Base-by-base conservation (phyloP, 805 yeast genomes). In the Henningerozyma blattae region DNA sequence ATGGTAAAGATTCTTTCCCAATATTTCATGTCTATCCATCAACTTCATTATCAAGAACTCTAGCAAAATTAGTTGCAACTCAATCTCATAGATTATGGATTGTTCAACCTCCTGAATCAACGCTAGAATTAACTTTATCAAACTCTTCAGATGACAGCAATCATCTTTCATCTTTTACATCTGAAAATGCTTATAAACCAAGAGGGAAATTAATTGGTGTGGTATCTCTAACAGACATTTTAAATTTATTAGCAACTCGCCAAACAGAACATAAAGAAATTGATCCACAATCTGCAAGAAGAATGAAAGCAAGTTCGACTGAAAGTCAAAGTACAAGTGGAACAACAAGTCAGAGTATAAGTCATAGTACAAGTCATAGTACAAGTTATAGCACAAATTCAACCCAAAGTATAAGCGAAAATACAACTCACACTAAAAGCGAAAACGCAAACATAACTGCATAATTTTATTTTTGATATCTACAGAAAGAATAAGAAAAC, bases 31-130 rank as follows among this genome's bases (percentile, higher is more conserved):
- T 89, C 18, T 78, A 83, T 41, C 72, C 75, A 40, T 68, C 70
- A 27, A 75, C 93, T 8, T 77, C 91, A 0, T 66, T 91, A 33
- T 94, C 85, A 22, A 72, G 95, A 55, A 85, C 93, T 7, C 70
- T 91, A 50, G 97, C 97, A 22, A 89, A 91, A 56, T 65, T 89
- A 45, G 97, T 89, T 12, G 97, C 98, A 5, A 89, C 98, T 1
- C 78, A 79, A 56, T 74, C 95, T 2, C 98, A 89, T 60, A 70
- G 98, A 54, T 61, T 82, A 36, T 81, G 91, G 91, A 75, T 82
- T 31, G 87, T 80, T 15, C 81, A 76, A 44, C 78, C 76, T 9
- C 63, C 52, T 14, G 51, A 53, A 33, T 46, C 61, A 48, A 48
- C 65, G 62, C 9, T 33, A 24, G 29, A 43, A 13, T 33, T 46